A percentile compares a stretch with the other conserved stretches of the same genome.
Evolutionary conservation across 495 filamentous ascomycete genomes (phyloP).

Genomic region (Margaritispora aquatica): DNA sequence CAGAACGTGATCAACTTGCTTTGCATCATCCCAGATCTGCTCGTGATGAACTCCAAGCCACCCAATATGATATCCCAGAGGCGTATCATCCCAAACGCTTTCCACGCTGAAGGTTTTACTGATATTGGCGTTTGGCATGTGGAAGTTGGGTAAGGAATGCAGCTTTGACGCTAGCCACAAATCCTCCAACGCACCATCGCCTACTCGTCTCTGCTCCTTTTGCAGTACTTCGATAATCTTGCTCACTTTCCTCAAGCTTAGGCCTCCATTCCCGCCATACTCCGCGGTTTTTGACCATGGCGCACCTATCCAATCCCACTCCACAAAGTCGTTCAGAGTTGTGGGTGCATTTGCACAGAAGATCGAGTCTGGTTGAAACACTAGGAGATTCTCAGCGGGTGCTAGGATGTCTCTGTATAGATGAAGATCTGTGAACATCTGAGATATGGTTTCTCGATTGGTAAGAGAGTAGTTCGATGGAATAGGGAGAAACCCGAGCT

Average conservation of each 20-base stretch:
- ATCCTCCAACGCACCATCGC: constrained; percentile 19
- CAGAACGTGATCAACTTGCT: constrained; percentile 15
- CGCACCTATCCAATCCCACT: constrained; percentile 24
- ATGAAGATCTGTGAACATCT: constrained; percentile 18
- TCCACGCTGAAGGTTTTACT: constrained; percentile 23
- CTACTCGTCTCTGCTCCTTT: constrained; percentile 6
- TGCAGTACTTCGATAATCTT: constrained; percentile 17
- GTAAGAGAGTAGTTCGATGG: constrained; percentile 14
- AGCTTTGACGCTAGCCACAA: constrained; percentile 16
- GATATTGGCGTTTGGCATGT: constrained; percentile 15
- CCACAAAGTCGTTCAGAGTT: constrained; percentile 17
- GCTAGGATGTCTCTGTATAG: constrained; percentile 17
- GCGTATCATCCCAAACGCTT: constrained; percentile 21
- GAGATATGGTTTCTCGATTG: constrained; percentile 15
- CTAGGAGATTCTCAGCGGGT: constrained; percentile 22
- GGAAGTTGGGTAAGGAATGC: neutral
- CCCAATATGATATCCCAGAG: constrained; percentile 24
- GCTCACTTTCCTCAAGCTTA: constrained; percentile 17
- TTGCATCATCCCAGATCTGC: constrained; percentile 21
- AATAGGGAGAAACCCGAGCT: constrained; percentile 10
- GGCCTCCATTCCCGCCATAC: constrained; percentile 24
- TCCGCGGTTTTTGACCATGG: constrained; percentile 19
- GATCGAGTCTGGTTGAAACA: constrained; percentile 23
- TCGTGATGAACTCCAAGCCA: constrained; percentile 17
- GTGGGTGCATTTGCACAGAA: constrained; percentile 15